Percentiles rank a stretch among this genome's conserved stretches.
Evolutionary conservation across 2,329 filamentous ascomycete species (phyloP).

Genomic region (Dactylellina drechsleri): DNA sequence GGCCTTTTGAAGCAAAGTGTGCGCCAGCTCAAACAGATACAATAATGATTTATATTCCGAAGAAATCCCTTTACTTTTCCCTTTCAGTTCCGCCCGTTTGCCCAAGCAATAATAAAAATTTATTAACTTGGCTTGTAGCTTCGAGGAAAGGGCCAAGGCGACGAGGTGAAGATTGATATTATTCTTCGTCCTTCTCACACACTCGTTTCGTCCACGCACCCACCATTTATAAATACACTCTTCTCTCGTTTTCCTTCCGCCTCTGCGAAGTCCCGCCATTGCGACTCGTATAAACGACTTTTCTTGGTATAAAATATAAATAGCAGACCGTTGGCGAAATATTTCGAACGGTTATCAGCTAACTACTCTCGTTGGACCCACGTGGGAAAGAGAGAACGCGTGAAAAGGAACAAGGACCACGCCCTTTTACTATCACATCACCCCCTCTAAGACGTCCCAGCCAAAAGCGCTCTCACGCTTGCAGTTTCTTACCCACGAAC

Average conservation of each 20-base stretch:
- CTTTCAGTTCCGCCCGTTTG: neutral
- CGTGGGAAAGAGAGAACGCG: slow-evolving; percentile 24
- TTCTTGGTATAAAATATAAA: slow-evolving; percentile 8
- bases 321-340: slow-evolving; percentile 2
- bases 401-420: slow-evolving; percentile 1
- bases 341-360: slow-evolving; percentile 2
- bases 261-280: slow-evolving; percentile 5
- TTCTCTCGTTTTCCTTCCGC: slow-evolving; percentile 14
- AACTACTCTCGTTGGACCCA: slow-evolving; percentile 13
- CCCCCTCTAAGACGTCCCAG: slow-evolving; percentile 35
- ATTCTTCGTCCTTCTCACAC: no score
- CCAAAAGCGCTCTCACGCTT: slow-evolving; percentile 35
- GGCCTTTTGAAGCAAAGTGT: slow-evolving; percentile 2
- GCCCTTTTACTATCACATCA: no score
- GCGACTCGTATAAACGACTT: neutral
- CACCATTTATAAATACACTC: no score
- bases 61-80: slow-evolving; percentile 3
- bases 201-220: no score
- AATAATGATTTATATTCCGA: slow-evolving; percentile 43
- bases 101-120: neutral
- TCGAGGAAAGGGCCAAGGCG: neutral
- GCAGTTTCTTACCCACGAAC: neutral
- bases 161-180: no score
- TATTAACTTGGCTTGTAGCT: slow-evolving; percentile 4
- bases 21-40: slow-evolving; percentile 45